Percentiles rank a stretch among this genome's conserved stretches.
Evolutionary conservation across 192 early-diverging fungal genomes (phyloP).

Genomic region (Ambispora gerdemannii): DNA sequence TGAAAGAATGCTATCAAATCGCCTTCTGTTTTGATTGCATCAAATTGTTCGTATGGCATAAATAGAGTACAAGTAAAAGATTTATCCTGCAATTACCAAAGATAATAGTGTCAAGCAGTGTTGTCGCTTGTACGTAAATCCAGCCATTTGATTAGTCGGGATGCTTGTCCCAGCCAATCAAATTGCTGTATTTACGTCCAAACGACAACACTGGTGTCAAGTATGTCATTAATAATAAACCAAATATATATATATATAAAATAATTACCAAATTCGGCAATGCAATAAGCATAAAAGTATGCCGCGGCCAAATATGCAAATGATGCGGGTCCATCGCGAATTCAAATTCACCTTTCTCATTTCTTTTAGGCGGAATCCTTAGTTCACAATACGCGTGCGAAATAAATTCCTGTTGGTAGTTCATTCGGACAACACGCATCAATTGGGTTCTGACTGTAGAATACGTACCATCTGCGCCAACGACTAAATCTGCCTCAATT

Average conservation of each 20-base stretch:
- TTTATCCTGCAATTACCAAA: constrained; percentile 62
- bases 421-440: constrained; percentile 73
- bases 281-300: constrained; percentile 97
- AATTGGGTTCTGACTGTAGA: constrained; percentile 76
- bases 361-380: constrained; percentile 67
- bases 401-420: constrained; percentile 88
- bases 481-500: constrained; percentile 68
- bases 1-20: constrained; percentile 72
- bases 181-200: no score
- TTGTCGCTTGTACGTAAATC: background rate
- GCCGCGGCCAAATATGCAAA: constrained; percentile 96
- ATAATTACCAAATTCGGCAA: constrained; percentile 81
- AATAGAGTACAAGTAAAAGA: constrained; percentile 97
- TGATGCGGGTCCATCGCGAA: constrained; percentile 88
- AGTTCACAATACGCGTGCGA: constrained; percentile 91
- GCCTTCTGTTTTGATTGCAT: constrained; percentile 57
- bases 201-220: no score
- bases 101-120: background rate
- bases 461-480: constrained; percentile 89
- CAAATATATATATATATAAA: background rate
- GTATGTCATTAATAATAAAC: no score
- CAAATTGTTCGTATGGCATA: constrained; percentile 87
- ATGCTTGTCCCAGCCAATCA: no score
- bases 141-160: no score
- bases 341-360: constrained; percentile 51